Evolutionary conservation across 1,284 basidiomycete genomes (phyloP), one percentile per base, ranked within the genome.

Genomic region (Pholiota adiposa): DNA sequence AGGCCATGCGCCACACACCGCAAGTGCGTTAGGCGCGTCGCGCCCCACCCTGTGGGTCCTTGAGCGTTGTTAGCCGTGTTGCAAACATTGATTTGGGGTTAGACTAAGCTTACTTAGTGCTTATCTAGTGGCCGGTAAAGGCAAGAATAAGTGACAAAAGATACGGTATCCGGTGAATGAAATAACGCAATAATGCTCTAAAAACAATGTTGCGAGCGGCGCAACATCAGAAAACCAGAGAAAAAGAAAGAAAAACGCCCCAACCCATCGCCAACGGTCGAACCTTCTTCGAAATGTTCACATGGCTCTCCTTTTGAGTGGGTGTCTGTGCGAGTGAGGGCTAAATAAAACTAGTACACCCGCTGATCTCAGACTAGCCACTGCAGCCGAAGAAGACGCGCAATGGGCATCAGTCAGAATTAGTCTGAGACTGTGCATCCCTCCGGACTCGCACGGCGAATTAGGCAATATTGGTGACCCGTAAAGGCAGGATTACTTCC

Each of bases 401-500:
- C 43, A 19, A 4, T 19, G 25, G 43, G 12, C 16, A 3, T 11
- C 43, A 21, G 9, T 18, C 43, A 46, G 43, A 2, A 19, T 4
- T 12, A 12, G n/a, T n/a, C n/a, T n/a, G n/a, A n/a, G n/a, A n/a
- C n/a, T n/a, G n/a, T 46, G 3, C 19, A 21, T 46, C 16, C 9
- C 16, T 11, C 19, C 19, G n/a, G 54, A 23, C 44, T 48, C 25
- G 18, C 25, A 53, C 21, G 54, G 43, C 19, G 21, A 46, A 40
- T 38, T 31, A 57, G 51, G 51, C 25, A 51, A 21, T 34, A 52
- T 36, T 40, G 34, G 36, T 55, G 52, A 46, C 63, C 63, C 25
- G 18, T 57, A 65, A 67, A 60, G 64, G 65, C 46, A 65, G 64
- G 53, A 63, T 55, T 62, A 65, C 63, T 67, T 62, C 65, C 65